Percentiles rank a stretch among this genome's conserved stretches.
Conservation (phyloP, 2,329 filamentous ascomycete species). For the Raffaelea ambrosiae region DNA sequence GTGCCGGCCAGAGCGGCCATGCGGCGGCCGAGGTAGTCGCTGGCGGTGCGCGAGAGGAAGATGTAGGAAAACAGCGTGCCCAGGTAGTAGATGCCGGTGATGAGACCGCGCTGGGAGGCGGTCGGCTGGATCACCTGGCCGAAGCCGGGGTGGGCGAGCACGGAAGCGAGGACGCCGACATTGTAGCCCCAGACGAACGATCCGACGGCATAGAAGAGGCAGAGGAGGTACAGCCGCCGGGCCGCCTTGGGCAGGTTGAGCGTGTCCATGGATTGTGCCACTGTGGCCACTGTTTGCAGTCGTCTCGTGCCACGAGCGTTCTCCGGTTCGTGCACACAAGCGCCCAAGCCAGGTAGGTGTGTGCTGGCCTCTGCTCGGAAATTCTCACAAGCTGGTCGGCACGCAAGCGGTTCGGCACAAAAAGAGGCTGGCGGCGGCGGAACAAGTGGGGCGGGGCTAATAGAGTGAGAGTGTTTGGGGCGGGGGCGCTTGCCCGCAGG, state of each 20-base stretch:
- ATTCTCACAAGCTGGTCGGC: too few relatives aligned
- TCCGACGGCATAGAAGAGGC: conserved; percentile 45
- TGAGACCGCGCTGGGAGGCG: conserved; percentile 37
- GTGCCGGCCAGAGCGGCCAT: conserved; percentile 41
- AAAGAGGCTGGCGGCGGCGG: too few relatives aligned
- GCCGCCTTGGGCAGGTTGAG: conserved; percentile 24
- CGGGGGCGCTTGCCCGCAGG: too few relatives aligned
- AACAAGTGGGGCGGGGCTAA: too few relatives aligned
- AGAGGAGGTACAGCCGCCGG: conserved; percentile 35
- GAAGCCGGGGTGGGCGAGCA: conserved; percentile 49
- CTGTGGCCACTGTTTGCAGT: too few relatives aligned
- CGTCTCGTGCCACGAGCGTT: too few relatives aligned
- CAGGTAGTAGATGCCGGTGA: conserved; percentile 50
- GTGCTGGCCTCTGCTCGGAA: too few relatives aligned
- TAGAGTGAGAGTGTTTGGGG: too few relatives aligned
- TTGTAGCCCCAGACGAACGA: conserved; percentile 54
- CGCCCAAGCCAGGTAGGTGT: too few relatives aligned
- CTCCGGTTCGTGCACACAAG: too few relatives aligned
- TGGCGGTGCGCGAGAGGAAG: conserved; percentile 41
- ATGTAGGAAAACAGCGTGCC: conserved; percentile 48
- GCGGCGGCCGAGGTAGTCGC: conserved; percentile 42
- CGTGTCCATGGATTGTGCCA: conserved; percentile 2
- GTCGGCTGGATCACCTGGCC: conserved; percentile 34
- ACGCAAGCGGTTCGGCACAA: too few relatives aligned
- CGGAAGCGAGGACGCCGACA: conserved; percentile 46